Evolutionary conservation across 768 basidiomycete species (phyloP), one percentile per base, ranked within the genome.

Genomic region (Podaxis carcinomalis): DNA sequence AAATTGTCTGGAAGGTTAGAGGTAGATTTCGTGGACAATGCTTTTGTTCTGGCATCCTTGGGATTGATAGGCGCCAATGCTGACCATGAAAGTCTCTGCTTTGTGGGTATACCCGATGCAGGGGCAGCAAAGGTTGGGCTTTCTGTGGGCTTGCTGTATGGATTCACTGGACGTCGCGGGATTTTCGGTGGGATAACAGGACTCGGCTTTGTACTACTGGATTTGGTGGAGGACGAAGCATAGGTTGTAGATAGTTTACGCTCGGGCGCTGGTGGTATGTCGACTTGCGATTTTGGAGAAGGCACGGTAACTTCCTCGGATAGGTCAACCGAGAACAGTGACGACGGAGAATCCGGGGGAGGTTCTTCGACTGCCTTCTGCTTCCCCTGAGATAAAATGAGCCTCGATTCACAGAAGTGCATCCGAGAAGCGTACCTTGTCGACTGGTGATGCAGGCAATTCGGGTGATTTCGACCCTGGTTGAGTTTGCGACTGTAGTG

Each of bases 81-180:
- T 9, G 72, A 74, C 46, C 76, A 74, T 25, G 75, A 73, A 4
- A 85, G 66, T 5, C 81, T 76, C 55, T 82, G 78, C 66, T 85
- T 85, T 1, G 82, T 85, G 37, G 77, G 73, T 28, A 85, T 74
- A 9, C 76, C 74, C 60, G 74, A 77, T 4, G 36, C 70, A 71
- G 47, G 66, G n/a, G 60, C 19, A 16, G 57, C 56, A 16, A 66
- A 57, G 11, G 64, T 44, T 14, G 65, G 35, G 51, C 64, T 66
- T 23, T 57, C 59, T 2, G 59, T 64, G 36, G 67, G 51, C 37
- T 67, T 74, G 56, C 49, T 65, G 53, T 68, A 71, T 23, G 66
- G 65, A 46, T 71, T 68, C 42, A 63, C 57, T 11, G 39, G 44
- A 16, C 60, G 68, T 42, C 67, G 69, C 6, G 63, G 65, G 37